These are phyloP conservation scores for Daldinia sp. DNA, from an alignment of 2,329 filamentous ascomycete genomes.

Conservation along the genomic window DNA sequence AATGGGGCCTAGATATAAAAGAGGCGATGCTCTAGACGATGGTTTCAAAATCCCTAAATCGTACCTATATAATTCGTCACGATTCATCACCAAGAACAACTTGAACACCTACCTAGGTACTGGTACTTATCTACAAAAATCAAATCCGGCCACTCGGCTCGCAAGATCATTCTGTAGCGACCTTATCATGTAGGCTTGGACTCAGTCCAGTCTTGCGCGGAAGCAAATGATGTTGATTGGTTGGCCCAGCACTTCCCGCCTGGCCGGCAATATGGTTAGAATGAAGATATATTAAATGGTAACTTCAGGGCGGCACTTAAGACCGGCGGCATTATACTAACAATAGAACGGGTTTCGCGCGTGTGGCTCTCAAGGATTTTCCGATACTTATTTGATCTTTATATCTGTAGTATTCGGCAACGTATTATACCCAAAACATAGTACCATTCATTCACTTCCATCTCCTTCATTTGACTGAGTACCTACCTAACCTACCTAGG, in stretches of 20 bases:
- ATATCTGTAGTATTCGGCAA: background rate
- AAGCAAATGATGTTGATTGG: slow-evolving; percentile 18
- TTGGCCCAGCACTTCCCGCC: background rate
- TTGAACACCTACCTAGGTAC: too few species aligned
- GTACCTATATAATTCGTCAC: too few species aligned
- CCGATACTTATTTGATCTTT: background rate
- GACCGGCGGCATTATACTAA: background rate
- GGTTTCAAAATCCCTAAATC: too few species aligned
- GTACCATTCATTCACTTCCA: background rate
- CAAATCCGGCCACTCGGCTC: background rate
- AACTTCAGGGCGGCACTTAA: slow-evolving; percentile 21
- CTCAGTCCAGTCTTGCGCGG: background rate
- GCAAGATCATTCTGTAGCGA: background rate
- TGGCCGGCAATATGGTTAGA: slow-evolving; percentile 26
- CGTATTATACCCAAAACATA: background rate
- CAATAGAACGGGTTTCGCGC: background rate
- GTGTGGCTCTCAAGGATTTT: background rate
- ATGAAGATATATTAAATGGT: slow-evolving; percentile 30
- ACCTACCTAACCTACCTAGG: too few species aligned
- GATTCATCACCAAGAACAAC: too few species aligned
- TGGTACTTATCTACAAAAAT: background rate
- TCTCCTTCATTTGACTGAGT: too few species aligned
- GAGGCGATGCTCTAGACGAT: too few species aligned
- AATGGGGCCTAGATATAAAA: too few species aligned
- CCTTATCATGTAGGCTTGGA: slow-evolving; percentile 6